Evolutionary conservation across 768 basidiomycete species (phyloP), one percentile per base, ranked within the genome.

Genomic region (Fistulinella prunicolor): DNA sequence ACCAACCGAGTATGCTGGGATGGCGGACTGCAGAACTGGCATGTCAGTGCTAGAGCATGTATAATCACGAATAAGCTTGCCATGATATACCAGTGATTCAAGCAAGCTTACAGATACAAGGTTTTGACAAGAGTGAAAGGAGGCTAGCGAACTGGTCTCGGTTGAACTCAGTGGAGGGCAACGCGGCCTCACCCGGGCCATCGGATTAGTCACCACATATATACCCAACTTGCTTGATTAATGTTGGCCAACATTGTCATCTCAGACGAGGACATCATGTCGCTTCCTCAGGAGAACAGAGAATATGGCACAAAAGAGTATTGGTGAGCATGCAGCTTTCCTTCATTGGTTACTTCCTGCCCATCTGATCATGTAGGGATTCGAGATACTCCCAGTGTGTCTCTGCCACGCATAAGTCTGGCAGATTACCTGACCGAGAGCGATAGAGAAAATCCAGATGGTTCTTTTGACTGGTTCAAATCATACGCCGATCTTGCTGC

Each of bases 401-500:
- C 26, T 30, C 22, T 16, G 19, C 48, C 42, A 24, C 48, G 12
- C 42, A 26, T 30, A 13, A 35, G 17, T 28, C 42, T 22, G 38
- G 43, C 28, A n/a, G 10, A 36, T 50, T 28, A 34, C 16, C 50
- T 49, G 35, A 48, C 36, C 41, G 29, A 49, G 42, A 29, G 42
- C 45, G 32, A 47, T 47, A 88, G 86, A 57, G 83, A 86, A 64
- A 60, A 72, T 5, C 70, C 75, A 16, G 79, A 80, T n/a, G 69
- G 69, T 4, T 71, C 78, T 6, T 91, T 87, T 53, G 90, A 93
- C 68, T 93, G 90, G 90, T 91, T 91, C 73, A 91, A 89, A 63
- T 81, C 82, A 9, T 93, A 91, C 57, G 63, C 66, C 2, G 89
- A 93, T 47, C 71, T 93, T n/a, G 76, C 82, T 7, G 65, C 75